Base-by-base conservation (phyloP, 495 filamentous ascomycete genomes). In the Talaromyces liani region DNA sequence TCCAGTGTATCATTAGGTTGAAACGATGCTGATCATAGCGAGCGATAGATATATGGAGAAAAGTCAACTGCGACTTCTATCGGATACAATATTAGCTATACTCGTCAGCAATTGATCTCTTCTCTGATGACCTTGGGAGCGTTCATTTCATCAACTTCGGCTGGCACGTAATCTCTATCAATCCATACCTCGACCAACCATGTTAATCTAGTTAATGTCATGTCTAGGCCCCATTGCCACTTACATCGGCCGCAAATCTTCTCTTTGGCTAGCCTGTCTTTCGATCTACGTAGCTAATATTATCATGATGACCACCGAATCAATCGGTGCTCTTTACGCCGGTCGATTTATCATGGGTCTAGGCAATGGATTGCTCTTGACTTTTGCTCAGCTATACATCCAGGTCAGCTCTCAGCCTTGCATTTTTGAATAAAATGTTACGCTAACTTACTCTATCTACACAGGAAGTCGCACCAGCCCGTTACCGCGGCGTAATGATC, bases 121-220 rank as follows among this genome's bases (percentile, higher is more conserved):
- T 70, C 68, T 25, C 73, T 87, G 31, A 82, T 86, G 78, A 83
- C 82, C 3, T 76, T 87, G 9, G 84, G 85, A 33, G 82, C 84
- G 41, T 85, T 87, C 69, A 75, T 86, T 34, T 80, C 77, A 54
- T 86, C 84, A 5, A 76, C 77, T 1, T 77, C 77, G 0, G 82
- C 79, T 12, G 84, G 84, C 2, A 69, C 64, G 4, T 41, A 41
- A 41, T 16, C 14, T 3, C 2, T 41, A 41, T 36, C 36, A 3
- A 41, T 41, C 4, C 36, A 16, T 41, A 2, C 36, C n/a, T 41
- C 10, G 12, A 12, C 10, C 2, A 41, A 41, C 14, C 36, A 41
- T 41, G 12, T 16, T 41, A 16, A 41, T 16, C 10, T 41, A 16
- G 9, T 12, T 6, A 10, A 41, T 16, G 10, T 5, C 36, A 41